Percentiles rank a stretch among this genome's conserved stretches.
Conservation (phyloP, 2,329 filamentous ascomycete species). For the Dactylellina haptotyla region DNA sequence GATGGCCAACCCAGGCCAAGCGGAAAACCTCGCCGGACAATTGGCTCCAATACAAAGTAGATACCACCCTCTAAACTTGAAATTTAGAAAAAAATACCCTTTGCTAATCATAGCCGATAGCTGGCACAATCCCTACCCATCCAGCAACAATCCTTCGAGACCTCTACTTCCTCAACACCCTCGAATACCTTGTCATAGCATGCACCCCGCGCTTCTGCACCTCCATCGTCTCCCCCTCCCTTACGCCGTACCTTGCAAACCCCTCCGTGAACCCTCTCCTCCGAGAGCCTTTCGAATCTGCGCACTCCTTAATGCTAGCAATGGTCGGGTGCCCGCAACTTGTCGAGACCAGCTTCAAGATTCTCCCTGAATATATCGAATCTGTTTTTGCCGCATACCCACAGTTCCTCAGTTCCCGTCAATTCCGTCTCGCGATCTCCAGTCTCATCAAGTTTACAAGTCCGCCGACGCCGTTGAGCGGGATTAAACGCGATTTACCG, state of each 20-base stretch:
- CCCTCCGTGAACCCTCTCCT: constrained; percentile 67
- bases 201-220: constrained; percentile 76
- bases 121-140: constrained; percentile 70
- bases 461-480: constrained; percentile 79
- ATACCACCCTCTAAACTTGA: constrained; percentile 12
- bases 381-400: constrained; percentile 84
- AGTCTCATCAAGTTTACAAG: constrained; percentile 83
- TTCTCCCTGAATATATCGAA: constrained; percentile 85
- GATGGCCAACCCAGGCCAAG: constrained; percentile 73
- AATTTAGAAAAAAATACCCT: constrained; percentile 24
- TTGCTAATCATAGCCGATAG: constrained; percentile 66
- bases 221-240: constrained; percentile 76
- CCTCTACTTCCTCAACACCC: constrained; percentile 86
- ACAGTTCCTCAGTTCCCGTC: constrained; percentile 77
- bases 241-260: constrained; percentile 76
- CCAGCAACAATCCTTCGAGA: constrained; percentile 78
- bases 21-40: constrained; percentile 72
- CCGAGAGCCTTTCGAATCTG: constrained; percentile 83
- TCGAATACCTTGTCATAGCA: constrained; percentile 81
- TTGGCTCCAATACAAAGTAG: constrained; percentile 46
- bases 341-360: constrained; percentile 73
- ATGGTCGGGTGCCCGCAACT: constrained; percentile 83
- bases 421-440: constrained; percentile 88
- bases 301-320: constrained; percentile 82
- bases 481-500: constrained; percentile 78